Percentiles rank a stretch among this genome's conserved stretches.
Conservation (phyloP, 192 early-diverging fungal genomes). For the Podila minutissima region DNA sequence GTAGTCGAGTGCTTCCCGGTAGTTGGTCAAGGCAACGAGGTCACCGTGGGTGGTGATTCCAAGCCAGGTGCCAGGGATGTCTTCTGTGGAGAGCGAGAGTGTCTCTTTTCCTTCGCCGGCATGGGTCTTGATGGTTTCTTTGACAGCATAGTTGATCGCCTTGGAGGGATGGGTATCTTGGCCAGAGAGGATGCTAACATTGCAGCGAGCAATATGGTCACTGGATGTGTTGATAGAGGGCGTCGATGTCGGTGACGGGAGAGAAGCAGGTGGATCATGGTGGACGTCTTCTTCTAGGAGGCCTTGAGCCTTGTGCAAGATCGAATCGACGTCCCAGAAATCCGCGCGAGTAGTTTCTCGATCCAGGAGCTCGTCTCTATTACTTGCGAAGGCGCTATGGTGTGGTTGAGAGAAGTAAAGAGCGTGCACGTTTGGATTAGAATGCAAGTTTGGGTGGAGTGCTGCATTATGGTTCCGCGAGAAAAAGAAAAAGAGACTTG, state of each 20-base stretch:
- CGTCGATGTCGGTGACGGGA: neutral
- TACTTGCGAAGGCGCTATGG: constrained; percentile 58
- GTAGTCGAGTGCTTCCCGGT: constrained; percentile 37
- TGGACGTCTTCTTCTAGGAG: neutral
- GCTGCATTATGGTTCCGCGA: neutral
- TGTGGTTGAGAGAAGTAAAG: neutral
- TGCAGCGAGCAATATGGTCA: neutral
- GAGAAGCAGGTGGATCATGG: neutral
- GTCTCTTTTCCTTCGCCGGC: neutral
- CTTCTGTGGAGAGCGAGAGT: constrained; percentile 14
- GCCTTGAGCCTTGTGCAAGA: constrained; percentile 13
- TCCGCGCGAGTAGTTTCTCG: constrained; percentile 50
- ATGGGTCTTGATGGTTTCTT: constrained; percentile 7
- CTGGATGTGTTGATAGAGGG: neutral
- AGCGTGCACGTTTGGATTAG: neutral
- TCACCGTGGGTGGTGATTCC: constrained; percentile 56
- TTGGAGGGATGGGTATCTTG: constrained; percentile 47
- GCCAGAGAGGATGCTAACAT: constrained; percentile 52
- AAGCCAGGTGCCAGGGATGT: constrained; percentile 58
- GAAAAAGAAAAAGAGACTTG: neutral
- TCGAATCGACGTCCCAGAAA: constrained; percentile 52
- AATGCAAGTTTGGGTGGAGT: neutral
- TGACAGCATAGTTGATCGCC: constrained; percentile 19
- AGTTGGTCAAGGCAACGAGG: constrained; percentile 61
- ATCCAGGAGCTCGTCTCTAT: constrained; percentile 58